Percentiles rank a stretch among this genome's conserved stretches.
phyloP scores from a whole-genome alignment of 345 rosid species.

The Anastatica hierochuntica region DNA sequence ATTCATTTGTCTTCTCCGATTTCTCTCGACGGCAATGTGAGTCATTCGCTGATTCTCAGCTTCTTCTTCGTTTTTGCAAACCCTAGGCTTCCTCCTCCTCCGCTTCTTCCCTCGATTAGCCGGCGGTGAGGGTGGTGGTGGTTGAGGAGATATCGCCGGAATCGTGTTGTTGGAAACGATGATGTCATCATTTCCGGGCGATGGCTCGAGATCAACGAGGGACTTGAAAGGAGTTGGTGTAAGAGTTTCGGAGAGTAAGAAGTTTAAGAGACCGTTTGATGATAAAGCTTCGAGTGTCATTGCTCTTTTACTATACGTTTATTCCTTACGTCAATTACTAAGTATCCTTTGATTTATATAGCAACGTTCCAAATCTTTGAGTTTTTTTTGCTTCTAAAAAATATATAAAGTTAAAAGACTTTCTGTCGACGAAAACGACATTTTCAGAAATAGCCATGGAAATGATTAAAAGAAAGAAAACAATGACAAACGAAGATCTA shows the following conservation, averaged over 20 bases:
- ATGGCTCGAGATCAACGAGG: slow-evolving; percentile 26
- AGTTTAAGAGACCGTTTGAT: slow-evolving; percentile 57
- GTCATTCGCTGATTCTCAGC: slow-evolving; percentile 80
- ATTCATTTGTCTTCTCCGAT: slow-evolving; percentile 81
- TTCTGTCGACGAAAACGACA: slow-evolving; percentile 15
- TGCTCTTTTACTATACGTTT: neutral
- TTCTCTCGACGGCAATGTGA: slow-evolving; percentile 90
- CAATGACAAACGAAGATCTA: slow-evolving; percentile 21
- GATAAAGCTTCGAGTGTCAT: slow-evolving; percentile 61
- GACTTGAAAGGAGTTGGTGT: slow-evolving; percentile 41
- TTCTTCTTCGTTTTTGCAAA: slow-evolving; percentile 70
- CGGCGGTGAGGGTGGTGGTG: slow-evolving; percentile 1
- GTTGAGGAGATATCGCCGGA: neutral
- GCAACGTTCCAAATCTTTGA: slow-evolving; percentile 6
- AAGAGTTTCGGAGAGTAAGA: slow-evolving; percentile 53
- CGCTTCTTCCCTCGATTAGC: slow-evolving; percentile 51
- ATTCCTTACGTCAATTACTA: slow-evolving; percentile 12
- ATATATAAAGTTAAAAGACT: neutral
- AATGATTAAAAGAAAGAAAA: slow-evolving; percentile 9
- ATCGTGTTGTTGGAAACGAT: too few relatives aligned
- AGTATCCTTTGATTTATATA: slow-evolving; percentile 17
- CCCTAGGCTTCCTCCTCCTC: slow-evolving; percentile 64
- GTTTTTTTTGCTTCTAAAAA: neutral
- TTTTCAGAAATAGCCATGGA: slow-evolving; percentile 5
- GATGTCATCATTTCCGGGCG: slow-evolving; percentile 16